A percentile compares a stretch with the other conserved stretches of the same genome.
phyloP scores from a whole-genome alignment of 257 asterid genomes.

The Solanum piurae region DNA sequence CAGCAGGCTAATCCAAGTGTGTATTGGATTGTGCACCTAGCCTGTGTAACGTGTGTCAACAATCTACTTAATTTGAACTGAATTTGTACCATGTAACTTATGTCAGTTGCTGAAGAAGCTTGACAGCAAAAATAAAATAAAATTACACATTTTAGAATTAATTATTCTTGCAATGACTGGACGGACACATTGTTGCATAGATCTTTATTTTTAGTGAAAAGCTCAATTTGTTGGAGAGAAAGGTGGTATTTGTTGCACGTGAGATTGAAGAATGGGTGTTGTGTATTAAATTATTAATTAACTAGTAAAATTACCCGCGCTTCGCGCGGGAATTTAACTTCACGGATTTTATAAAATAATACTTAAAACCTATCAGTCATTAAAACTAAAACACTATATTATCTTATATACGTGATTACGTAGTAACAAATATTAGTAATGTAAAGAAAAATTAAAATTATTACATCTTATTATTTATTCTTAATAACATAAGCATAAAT shows the following conservation, averaged over 20 bases:
- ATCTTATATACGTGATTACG: too few relatives aligned
- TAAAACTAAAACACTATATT: too few relatives aligned
- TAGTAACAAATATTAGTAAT: too few relatives aligned
- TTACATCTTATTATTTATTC: too few relatives aligned
- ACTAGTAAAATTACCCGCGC: too few relatives aligned
- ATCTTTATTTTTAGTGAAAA: not conserved
- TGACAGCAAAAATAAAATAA: not conserved
- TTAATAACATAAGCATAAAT: too few relatives aligned
- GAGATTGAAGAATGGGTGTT: not conserved
- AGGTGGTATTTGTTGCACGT: not conserved
- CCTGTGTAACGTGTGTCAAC: not conserved
- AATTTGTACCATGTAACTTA: not conserved
- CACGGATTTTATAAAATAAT: too few relatives aligned
- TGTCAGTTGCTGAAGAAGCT: not conserved
- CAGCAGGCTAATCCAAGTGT: conserved; percentile 1
- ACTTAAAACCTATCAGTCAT: too few relatives aligned
- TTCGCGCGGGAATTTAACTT: too few relatives aligned
- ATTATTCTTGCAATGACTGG: not conserved
- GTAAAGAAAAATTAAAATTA: too few relatives aligned
- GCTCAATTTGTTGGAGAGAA: not conserved
- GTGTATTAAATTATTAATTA: not conserved
- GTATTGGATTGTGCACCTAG: not conserved
- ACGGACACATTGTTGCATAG: not conserved
- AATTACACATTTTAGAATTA: not conserved
- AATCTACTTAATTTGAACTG: not conserved